Percentiles rank a stretch among this genome's conserved stretches.
Evolutionary conservation across 2,329 filamentous ascomycete genomes (phyloP).

Genomic region (Colletotrichum tabaci): DNA sequence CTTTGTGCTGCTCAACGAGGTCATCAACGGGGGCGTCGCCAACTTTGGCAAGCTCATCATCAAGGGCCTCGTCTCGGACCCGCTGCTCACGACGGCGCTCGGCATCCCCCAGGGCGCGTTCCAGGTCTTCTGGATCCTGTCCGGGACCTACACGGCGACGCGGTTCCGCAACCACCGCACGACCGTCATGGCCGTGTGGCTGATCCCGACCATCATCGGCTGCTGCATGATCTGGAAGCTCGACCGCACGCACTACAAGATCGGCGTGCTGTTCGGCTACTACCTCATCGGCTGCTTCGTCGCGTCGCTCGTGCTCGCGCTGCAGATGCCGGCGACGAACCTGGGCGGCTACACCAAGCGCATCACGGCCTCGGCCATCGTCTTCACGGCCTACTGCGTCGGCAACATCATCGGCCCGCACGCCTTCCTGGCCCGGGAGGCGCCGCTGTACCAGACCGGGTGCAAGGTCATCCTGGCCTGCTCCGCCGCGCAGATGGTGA

Average conservation of each 20-base stretch:
- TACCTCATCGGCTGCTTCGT: conserved; percentile 67
- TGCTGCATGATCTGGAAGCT: conserved; percentile 66
- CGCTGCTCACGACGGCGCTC: conserved; percentile 61
- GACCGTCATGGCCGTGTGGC: conserved; percentile 65
- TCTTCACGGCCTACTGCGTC: conserved; percentile 61
- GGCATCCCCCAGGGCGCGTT: conserved; percentile 70
- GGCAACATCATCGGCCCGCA: conserved; percentile 65
- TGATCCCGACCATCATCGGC: conserved; percentile 66
- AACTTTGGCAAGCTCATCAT: conserved; percentile 49
- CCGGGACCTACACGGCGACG: conserved; percentile 66
- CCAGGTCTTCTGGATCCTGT: conserved; percentile 67
- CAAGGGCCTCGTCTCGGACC: conserved; percentile 50
- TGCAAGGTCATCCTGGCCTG: conserved; percentile 66
- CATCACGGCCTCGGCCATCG: conserved; percentile 60
- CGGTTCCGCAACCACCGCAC: conserved; percentile 66
- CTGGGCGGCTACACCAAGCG: conserved; percentile 65
- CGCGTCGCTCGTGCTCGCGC: conserved; percentile 65
- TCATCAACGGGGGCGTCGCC: conserved; percentile 66
- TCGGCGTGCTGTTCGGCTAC: conserved; percentile 66
- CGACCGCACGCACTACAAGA: conserved; percentile 53
- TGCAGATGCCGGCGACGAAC: conserved; percentile 67
- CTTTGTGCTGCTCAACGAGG: conserved; percentile 58
- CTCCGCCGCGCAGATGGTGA: conserved; percentile 56
- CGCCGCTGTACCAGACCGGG: conserved; percentile 65
- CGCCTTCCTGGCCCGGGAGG: conserved; percentile 60